Percentiles rank a stretch among this genome's conserved stretches.
These are phyloP conservation scores for Hanseniaspora taiwanica DNA, from an alignment of 805 yeast species.

Conservation along the genomic window DNA sequence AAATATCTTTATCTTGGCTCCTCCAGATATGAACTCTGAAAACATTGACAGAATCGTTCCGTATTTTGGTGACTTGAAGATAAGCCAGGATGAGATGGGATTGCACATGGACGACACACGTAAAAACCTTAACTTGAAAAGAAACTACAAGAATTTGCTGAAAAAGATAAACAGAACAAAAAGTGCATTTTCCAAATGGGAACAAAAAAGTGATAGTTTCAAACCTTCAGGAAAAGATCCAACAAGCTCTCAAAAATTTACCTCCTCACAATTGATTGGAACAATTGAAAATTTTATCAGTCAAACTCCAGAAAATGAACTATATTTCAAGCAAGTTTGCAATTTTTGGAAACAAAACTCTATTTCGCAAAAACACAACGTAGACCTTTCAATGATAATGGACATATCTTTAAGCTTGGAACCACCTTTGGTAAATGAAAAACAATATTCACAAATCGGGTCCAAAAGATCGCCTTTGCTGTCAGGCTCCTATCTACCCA, in stretches of 20 bases:
- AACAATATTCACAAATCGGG: constrained; percentile 24
- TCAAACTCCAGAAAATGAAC: constrained; percentile 12
- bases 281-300: neutral
- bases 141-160: constrained; percentile 39
- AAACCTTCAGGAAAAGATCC: constrained; percentile 30
- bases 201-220: constrained; percentile 35
- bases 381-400: constrained; percentile 45
- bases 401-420: constrained; percentile 49
- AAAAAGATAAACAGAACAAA: constrained; percentile 53
- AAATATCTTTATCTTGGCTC: constrained; percentile 57
- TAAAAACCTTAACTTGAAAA: constrained; percentile 11
- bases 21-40: constrained; percentile 77
- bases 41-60: constrained; percentile 54
- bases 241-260: too few species aligned
- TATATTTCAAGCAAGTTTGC: constrained; percentile 8
- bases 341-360: neutral
- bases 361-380: constrained; percentile 21
- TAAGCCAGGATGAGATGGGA: constrained; percentile 23
- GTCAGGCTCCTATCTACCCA: constrained; percentile 51
- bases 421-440: constrained; percentile 31
- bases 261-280: too few species aligned
- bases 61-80: constrained; percentile 74
- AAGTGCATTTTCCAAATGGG: constrained; percentile 74
- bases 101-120: constrained; percentile 8
- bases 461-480: constrained; percentile 42